phyloP scores from a whole-genome alignment of 1,284 basidiomycete genomes.

The Irpex sp. region DNA sequence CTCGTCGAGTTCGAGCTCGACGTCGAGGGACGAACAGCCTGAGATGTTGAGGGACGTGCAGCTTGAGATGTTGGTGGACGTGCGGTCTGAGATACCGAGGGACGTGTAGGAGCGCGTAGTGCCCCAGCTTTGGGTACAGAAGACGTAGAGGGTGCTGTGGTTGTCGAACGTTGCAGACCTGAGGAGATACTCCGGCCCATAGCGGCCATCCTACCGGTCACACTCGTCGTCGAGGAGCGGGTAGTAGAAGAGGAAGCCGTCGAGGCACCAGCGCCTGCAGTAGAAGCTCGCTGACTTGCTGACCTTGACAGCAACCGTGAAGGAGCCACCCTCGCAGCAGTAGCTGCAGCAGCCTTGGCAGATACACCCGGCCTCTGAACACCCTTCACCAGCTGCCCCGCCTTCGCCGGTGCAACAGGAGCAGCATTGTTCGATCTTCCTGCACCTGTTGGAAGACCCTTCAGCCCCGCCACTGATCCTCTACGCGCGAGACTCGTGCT shows the following conservation, averaged over 20 bases:
- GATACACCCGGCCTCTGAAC: conserved; percentile 20
- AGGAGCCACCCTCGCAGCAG: not conserved
- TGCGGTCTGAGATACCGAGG: too few relatives aligned
- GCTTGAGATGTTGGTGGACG: too few relatives aligned
- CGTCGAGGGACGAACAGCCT: not conserved
- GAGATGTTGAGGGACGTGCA: too few relatives aligned
- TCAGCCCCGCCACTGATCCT: not conserved
- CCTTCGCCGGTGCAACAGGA: not conserved
- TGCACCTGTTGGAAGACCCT: not conserved
- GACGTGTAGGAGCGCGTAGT: not conserved
- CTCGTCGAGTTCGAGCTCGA: not conserved
- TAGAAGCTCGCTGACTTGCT: too few relatives aligned
- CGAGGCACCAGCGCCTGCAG: too few relatives aligned
- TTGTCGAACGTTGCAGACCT: not conserved
- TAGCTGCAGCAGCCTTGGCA: not conserved
- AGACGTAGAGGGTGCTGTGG: not conserved
- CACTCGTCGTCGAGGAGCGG: too few relatives aligned
- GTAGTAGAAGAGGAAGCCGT: too few relatives aligned
- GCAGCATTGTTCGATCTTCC: not conserved
- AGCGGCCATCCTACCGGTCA: not conserved
- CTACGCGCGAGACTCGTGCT: not conserved
- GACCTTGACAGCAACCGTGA: too few relatives aligned
- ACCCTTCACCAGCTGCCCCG: not conserved
- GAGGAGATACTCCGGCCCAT: not conserved
- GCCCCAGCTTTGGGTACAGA: not conserved